Evolutionary conservation across 176 grass and related monocot species (phyloP), one percentile per base, ranked within the genome.

Genomic region (Hyparrhenia diplandra): DNA sequence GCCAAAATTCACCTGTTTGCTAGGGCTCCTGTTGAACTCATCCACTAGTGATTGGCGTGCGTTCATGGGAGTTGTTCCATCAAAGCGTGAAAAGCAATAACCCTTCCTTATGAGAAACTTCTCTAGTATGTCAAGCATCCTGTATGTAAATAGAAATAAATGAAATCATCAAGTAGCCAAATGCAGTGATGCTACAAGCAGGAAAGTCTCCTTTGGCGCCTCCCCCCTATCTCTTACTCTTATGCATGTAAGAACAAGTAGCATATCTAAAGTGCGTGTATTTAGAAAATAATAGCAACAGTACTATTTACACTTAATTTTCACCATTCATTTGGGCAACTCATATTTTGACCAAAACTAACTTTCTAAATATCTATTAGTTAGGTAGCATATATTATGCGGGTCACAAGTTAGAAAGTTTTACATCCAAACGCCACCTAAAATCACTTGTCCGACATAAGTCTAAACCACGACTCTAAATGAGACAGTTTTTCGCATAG

Each of bases 111-210:
- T 94, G 64, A 98, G 88, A 84, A 98, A 92, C 75, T 98, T 98
- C 86, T 94, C 95, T 60, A 98, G 75, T 94, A 98, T 98, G 77
- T 98, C 95, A 77, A 98, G 85, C 95, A 98, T 98, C 90, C 95
- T 98, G 80, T 64, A 90, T 76, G 35, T 45, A 82, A 37, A 61
- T 79, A 79, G 76, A 64, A 79, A 70, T 41, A 73, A 31, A 71
- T 54, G 62, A 82, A 64, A 31, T 35, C 16, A 21, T 79, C 40
- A 23, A 71, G 60, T 77, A 80, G 58, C 34, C 73, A 84, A 34
- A 67, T 37, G 80, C 61, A 88, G 77, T 73, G 18, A 49, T 31
- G 40, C n/a, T 61, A 61, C 13, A 72, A 20, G 57, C 62, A 62
- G 74, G 55, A 62, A 77, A 7, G 4, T 30, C 59, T 43, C 16